Evolutionary conservation across 768 basidiomycete species (phyloP), one percentile per base, ranked within the genome.

Genomic region (Sporobolomyces phaffii): DNA sequence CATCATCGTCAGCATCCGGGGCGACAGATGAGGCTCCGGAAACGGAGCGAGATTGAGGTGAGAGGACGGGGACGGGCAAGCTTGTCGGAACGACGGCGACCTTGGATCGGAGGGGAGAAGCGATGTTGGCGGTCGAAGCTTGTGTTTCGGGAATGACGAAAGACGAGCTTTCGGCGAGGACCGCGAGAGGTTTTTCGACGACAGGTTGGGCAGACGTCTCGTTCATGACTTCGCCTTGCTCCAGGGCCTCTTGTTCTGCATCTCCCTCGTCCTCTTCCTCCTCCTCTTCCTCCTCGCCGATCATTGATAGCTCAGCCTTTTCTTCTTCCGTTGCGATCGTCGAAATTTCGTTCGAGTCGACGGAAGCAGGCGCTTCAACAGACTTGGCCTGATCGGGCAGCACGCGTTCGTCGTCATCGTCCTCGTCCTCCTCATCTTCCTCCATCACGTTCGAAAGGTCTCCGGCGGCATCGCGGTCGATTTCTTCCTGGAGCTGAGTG

Each of bases 231-330:
- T 34, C 18, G 10, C 24, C 28, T 9, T 48, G 47, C 47, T 48
- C 26, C n/a, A n/a, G n/a, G 24, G 24, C 47, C 24, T 38, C 38
- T 28, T 13, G 51, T 6, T 64, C 54, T 18, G 50, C 63, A 14
- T 48, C 53, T 31, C 61, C 56, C 17, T 60, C 69, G 36, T 49
- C 8, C 10, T 31, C 48, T 31, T 48, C 60, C 40, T 64, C 64
- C 17, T 70, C 60, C 10, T 70, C 64, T 31, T 56, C 56, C 33
- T 65, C 62, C 20, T 64, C 68, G 44, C 58, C 62, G 45, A 70
- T 62, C 38, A 60, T 59, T 2, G 69, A 65, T 24, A 62, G 38
- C 15, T 70, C 41, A 24, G 45, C 64, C 50, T 60, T 54, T 7
- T 47, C 63, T 38, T 58, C 54, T 10, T 57, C 49, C 22, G 38